These are phyloP conservation scores for Jaltomata sinuosa DNA, from an alignment of 257 asterid genomes.

Conservation along the genomic window DNA sequence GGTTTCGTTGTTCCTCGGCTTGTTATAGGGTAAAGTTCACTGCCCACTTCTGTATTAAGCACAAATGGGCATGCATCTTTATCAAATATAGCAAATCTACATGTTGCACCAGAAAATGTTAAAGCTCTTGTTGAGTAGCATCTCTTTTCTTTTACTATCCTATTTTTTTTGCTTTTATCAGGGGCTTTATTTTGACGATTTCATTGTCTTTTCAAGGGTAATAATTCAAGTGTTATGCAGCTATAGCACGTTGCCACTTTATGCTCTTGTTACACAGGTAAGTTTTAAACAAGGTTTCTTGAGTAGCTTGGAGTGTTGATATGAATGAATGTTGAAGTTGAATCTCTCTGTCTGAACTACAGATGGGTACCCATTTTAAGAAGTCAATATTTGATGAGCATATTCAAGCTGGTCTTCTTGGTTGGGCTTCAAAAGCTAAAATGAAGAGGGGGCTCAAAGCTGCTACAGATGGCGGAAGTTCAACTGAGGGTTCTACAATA, in stretches of 20 bases:
- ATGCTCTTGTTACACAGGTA: conserved; percentile 95
- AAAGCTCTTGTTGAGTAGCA: neutral
- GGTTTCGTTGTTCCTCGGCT: conserved; percentile 74
- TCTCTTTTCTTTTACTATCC: neutral
- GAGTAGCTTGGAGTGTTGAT: neutral
- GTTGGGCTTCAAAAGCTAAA: conserved; percentile 81
- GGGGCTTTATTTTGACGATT: conserved; percentile 1
- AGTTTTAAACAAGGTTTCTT: conserved; percentile 1
- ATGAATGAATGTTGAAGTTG: neutral
- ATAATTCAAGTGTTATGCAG: conserved; percentile 88
- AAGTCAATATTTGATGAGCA: conserved; percentile 86
- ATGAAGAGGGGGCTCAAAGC: conserved; percentile 44
- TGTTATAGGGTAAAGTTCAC: conserved; percentile 55
- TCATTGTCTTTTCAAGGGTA: conserved; percentile 33
- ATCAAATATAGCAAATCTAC: neutral
- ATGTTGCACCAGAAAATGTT: neutral
- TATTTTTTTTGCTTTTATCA: no score
- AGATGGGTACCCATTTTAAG: conserved; percentile 98
- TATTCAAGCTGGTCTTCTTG: conserved; percentile 74
- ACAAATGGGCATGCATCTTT: neutral
- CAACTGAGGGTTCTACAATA: conserved; percentile 25
- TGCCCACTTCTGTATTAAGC: neutral
- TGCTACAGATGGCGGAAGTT: conserved; percentile 30
- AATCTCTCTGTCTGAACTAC: neutral
- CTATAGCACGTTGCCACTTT: conserved; percentile 88